These are phyloP conservation scores for Leccinum variabile DNA, from an alignment of 1,284 basidiomycete genomes.

Conservation along the genomic window DNA sequence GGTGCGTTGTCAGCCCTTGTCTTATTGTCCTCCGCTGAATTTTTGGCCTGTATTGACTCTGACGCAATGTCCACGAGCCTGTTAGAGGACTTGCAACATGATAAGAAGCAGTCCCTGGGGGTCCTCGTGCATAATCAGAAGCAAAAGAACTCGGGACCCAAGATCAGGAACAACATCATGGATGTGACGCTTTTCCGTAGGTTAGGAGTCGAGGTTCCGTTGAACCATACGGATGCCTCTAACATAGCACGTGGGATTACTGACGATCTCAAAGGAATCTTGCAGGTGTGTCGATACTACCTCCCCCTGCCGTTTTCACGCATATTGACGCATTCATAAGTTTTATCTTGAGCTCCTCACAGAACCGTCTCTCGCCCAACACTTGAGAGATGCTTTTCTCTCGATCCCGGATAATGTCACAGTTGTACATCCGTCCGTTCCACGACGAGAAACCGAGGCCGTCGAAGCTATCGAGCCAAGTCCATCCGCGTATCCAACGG, in stretches of 20 bases:
- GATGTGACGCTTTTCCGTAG: slow-evolving; percentile 32
- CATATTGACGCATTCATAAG: slow-evolving; percentile 14
- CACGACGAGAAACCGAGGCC: not conserved
- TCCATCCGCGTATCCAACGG: slow-evolving; percentile 40
- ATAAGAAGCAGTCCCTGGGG: slow-evolving; percentile 3
- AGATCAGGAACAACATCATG: slow-evolving; percentile 13
- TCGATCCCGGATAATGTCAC: not conserved
- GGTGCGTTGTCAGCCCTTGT: slow-evolving; percentile 19
- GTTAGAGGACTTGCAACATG: not conserved
- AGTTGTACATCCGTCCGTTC: not conserved
- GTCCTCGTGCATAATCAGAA: slow-evolving; percentile 16
- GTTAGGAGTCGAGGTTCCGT: slow-evolving; percentile 30
- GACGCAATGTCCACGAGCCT: not conserved
- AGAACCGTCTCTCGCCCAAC: slow-evolving; percentile 18
- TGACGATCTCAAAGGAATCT: slow-evolving; percentile 26
- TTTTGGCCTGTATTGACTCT: not conserved
- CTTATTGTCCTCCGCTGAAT: slow-evolving; percentile 19
- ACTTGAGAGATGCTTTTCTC: slow-evolving; percentile 19
- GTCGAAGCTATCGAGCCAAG: slow-evolving; percentile 4
- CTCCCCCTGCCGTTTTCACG: not conserved
- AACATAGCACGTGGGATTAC: slow-evolving; percentile 23
- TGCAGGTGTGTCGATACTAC: slow-evolving; percentile 29
- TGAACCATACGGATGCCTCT: slow-evolving; percentile 23
- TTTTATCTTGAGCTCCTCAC: slow-evolving; percentile 26
- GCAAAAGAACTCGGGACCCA: slow-evolving; percentile 20